Evolutionary conservation across 208 protist species (phyloP).

Genomic region (Vickermania spadyakhi): DNA sequence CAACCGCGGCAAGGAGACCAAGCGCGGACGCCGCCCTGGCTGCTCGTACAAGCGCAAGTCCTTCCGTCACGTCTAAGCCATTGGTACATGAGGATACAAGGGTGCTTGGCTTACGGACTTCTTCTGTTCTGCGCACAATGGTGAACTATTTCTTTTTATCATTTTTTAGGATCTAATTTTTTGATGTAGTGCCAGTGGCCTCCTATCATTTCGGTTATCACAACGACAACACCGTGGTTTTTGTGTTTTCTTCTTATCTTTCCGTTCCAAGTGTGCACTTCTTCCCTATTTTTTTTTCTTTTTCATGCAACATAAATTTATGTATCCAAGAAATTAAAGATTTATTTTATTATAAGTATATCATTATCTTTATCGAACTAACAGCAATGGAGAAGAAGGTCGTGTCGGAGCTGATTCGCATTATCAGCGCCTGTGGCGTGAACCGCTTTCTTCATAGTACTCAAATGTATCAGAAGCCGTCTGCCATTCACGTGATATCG

Average conservation of each 20-base stretch:
- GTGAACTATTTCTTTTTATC: not conserved
- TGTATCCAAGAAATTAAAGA: not conserved
- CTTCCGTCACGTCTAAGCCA: constrained; percentile 60
- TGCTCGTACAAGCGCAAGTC: constrained; percentile 58
- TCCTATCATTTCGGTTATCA: not conserved
- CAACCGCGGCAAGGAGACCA: constrained; percentile 88
- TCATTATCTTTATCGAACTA: not conserved
- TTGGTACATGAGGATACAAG: too few species aligned
- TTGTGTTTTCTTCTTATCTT: not conserved
- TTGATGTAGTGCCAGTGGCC: not conserved
- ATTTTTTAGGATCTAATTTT: not conserved
- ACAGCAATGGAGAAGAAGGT: constrained; percentile 1
- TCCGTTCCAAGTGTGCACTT: not conserved
- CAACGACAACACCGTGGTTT: not conserved
- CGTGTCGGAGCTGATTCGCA: constrained; percentile 18
- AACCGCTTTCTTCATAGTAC: constrained; percentile 30
- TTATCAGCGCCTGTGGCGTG: constrained; percentile 35
- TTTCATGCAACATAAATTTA: not conserved
- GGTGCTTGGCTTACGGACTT: too few species aligned
- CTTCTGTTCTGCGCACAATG: not conserved
- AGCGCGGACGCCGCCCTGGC: constrained; percentile 91
- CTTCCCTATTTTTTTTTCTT: not conserved
- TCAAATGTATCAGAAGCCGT: constrained; percentile 50
- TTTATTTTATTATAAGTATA: not conserved
- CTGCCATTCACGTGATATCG: constrained; percentile 38